Percentiles rank a stretch among this genome's conserved stretches.
Conservation (phyloP, 257 asterid species). For the Jasminum sambac region DNA sequence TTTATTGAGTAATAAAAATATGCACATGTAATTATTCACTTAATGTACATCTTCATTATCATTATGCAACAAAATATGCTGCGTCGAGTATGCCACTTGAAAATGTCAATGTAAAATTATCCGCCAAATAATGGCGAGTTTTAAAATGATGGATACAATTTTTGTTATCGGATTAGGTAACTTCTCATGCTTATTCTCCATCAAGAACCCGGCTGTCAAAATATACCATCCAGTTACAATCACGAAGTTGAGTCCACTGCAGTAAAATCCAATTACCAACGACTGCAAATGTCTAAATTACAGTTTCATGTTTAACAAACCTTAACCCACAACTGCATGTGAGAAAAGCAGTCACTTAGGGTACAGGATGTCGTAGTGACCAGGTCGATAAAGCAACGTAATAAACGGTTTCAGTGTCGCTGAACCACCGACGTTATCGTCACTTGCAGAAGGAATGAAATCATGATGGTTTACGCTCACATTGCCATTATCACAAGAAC, state of each 20-base stretch:
- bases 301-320: background rate
- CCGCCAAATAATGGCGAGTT: too few relatives aligned
- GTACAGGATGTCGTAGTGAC: slow-evolving; percentile 91
- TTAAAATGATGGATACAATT: background rate
- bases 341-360: slow-evolving; percentile 42
- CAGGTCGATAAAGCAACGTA: slow-evolving; percentile 87
- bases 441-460: slow-evolving; percentile 49
- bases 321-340: background rate
- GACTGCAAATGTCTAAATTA: background rate
- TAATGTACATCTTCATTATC: too few relatives aligned
- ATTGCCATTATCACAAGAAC: slow-evolving; percentile 72
- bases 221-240: background rate
- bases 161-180: background rate
- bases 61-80: too few relatives aligned
- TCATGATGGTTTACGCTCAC: slow-evolving; percentile 90
- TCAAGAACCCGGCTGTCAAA: background rate
- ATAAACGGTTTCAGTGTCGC: slow-evolving; percentile 55
- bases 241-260: background rate
- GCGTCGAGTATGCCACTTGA: too few relatives aligned
- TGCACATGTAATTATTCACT: too few relatives aligned
- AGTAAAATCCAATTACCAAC: background rate
- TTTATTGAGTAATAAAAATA: too few relatives aligned
- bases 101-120: too few relatives aligned
- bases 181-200: background rate
- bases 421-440: slow-evolving; percentile 24